Conservation (phyloP, 2,329 filamentous ascomycete genomes). For the Nothophoma quercina region DNA sequence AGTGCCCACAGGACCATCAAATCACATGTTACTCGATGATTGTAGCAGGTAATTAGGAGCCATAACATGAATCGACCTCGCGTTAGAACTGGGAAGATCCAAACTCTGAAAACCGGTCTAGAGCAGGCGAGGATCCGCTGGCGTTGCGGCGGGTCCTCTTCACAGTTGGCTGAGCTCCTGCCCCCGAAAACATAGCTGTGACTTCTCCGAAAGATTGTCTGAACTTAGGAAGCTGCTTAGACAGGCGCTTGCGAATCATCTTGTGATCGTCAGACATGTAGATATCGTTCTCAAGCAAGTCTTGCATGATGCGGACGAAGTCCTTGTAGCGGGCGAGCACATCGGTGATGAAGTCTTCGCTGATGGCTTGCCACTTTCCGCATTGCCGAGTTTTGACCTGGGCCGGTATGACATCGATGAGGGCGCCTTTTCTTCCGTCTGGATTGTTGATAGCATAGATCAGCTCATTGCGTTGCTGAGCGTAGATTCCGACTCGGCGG, state of each 20-base stretch:
- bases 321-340: not conserved
- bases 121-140: too few species aligned
- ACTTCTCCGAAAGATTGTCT: not conserved
- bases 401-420: not conserved
- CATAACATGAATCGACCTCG: too few species aligned
- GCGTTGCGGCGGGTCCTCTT: too few species aligned
- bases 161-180: not conserved
- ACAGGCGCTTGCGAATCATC: constrained; percentile 1
- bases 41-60: too few species aligned
- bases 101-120: too few species aligned
- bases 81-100: too few species aligned
- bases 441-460: not conserved
- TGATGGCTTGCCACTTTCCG: not conserved
- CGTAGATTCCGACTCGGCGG: constrained; percentile 5
- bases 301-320: not conserved
- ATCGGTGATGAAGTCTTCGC: not conserved
- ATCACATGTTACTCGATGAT: too few species aligned
- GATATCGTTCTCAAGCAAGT: constrained; percentile 6
- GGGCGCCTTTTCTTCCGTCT: not conserved
- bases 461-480: not conserved
- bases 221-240: constrained; percentile 4
- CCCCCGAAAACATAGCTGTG: not conserved
- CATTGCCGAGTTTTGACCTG: constrained; percentile 2
- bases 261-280: constrained; percentile 4
- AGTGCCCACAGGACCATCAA: too few species aligned